phyloP scores from a whole-genome alignment of 164 flowering plant genomes.

The Chimonanthus salicifolius region DNA sequence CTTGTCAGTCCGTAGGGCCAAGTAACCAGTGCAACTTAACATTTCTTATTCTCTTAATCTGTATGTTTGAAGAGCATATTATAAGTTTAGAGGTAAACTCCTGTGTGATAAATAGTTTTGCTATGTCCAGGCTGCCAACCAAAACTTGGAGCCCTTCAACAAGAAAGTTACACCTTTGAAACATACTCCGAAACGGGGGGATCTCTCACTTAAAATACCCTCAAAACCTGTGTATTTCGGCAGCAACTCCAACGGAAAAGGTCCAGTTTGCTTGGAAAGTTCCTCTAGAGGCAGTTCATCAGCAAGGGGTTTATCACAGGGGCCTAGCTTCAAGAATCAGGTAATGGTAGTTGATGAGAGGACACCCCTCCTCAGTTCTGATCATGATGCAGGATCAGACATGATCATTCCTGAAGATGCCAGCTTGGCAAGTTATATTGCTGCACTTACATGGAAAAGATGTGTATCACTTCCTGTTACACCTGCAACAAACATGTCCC shows the following conservation, averaged over 20 bases:
- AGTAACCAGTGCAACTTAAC: neutral
- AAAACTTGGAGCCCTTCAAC: constrained; percentile 14
- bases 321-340: constrained; percentile 64
- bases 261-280: constrained; percentile 39
- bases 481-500: constrained; percentile 47
- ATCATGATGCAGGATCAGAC: constrained; percentile 16
- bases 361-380: constrained; percentile 49
- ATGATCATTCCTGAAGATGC: constrained; percentile 36
- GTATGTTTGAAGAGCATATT: neutral
- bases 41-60: neutral
- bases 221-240: constrained; percentile 39
- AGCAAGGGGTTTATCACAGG: constrained; percentile 44
- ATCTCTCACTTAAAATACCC: constrained; percentile 65
- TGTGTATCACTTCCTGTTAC: constrained; percentile 76
- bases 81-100: too few relatives aligned
- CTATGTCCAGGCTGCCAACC: constrained; percentile 34
- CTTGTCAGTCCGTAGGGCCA: neutral
- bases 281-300: constrained; percentile 39
- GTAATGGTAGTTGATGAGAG: constrained; percentile 36
- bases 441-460: constrained; percentile 47
- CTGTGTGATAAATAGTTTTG: neutral
- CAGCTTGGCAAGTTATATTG: constrained; percentile 20
- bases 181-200: constrained; percentile 24
- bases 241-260: constrained; percentile 38
- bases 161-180: constrained; percentile 21